Conservation (phyloP, 257 asterid genomes). For the Perilla frutescens region DNA sequence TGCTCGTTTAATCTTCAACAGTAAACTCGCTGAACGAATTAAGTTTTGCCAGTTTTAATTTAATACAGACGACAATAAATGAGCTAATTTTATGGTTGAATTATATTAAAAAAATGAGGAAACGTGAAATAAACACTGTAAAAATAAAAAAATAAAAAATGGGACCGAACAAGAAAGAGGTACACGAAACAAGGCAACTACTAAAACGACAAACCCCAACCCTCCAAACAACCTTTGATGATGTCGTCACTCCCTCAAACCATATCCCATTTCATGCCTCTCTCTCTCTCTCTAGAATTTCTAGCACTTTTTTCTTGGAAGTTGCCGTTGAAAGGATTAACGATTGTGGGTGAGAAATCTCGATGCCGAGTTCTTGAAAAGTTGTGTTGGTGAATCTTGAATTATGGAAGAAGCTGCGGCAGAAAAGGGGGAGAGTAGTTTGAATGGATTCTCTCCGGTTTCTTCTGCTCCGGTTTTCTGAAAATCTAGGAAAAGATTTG, state of each 20-base stretch:
- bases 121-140: conserved; percentile 32
- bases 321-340: background rate
- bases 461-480: conserved; percentile 81
- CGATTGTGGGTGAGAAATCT: background rate
- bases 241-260: conserved; percentile 34
- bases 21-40: background rate
- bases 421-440: conserved; percentile 40
- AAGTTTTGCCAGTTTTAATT: conserved; percentile 4
- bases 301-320: conserved; percentile 12
- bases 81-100: conserved; percentile 7
- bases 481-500: conserved; percentile 84
- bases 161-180: conserved; percentile 35
- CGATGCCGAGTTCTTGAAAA: conserved; percentile 30
- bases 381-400: background rate
- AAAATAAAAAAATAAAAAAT: too few species aligned
- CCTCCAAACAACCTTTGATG: conserved; percentile 33
- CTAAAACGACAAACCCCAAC: conserved; percentile 43
- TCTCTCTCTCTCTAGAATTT: conserved; percentile 37
- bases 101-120: conserved; percentile 20
- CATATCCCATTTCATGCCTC: conserved; percentile 30
- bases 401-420: conserved; percentile 52
- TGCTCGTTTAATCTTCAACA: background rate
- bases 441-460: conserved; percentile 72
- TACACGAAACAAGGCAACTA: conserved; percentile 43
- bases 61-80: conserved; percentile 13